Percentiles rank a stretch among this genome's conserved stretches.
Conservation (phyloP, 495 filamentous ascomycete genomes). For the Hypoxylon lienhwacheense region DNA sequence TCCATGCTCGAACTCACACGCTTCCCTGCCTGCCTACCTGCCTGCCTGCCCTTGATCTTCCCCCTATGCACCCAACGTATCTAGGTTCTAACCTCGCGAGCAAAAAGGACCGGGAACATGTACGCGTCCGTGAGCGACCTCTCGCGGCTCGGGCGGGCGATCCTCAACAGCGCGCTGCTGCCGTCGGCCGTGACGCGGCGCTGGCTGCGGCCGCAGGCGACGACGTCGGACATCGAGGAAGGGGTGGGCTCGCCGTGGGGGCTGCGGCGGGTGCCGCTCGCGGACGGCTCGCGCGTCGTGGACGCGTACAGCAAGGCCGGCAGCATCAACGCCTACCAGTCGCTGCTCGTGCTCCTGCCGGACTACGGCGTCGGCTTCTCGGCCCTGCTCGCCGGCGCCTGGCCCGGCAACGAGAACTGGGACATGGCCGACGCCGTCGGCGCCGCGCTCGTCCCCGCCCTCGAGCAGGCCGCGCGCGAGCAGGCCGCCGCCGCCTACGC, state of each 20-base stretch:
- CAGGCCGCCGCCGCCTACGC: slow-evolving; percentile 48
- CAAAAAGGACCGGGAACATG: slow-evolving; percentile 57
- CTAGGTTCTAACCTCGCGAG: background rate
- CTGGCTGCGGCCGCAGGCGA: slow-evolving; percentile 59
- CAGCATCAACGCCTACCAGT: slow-evolving; percentile 53
- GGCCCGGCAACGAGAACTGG: slow-evolving; percentile 55
- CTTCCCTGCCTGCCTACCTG: too few relatives aligned
- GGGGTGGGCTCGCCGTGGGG: slow-evolving; percentile 63
- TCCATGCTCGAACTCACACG: too few relatives aligned
- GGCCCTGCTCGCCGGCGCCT: slow-evolving; percentile 42
- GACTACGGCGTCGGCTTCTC: slow-evolving; percentile 56
- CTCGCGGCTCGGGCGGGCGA: slow-evolving; percentile 55
- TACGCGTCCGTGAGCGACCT: slow-evolving; percentile 59
- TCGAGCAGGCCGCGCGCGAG: slow-evolving; percentile 48
- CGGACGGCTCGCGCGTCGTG: slow-evolving; percentile 51
- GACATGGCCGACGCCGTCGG: slow-evolving; percentile 52
- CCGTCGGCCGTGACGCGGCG: slow-evolving; percentile 48
- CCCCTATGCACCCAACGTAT: background rate
- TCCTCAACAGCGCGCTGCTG: slow-evolving; percentile 55
- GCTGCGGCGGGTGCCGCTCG: slow-evolving; percentile 45
- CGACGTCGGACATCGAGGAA: slow-evolving; percentile 51
- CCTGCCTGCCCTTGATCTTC: background rate
- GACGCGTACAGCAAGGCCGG: slow-evolving; percentile 59
- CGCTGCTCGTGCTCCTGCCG: slow-evolving; percentile 53
- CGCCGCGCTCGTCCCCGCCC: slow-evolving; percentile 42